Percentiles rank a stretch among this genome's conserved stretches.
Evolutionary conservation across 257 asterid genomes (phyloP).

Genomic region (Jacaranda mimosifolia): DNA sequence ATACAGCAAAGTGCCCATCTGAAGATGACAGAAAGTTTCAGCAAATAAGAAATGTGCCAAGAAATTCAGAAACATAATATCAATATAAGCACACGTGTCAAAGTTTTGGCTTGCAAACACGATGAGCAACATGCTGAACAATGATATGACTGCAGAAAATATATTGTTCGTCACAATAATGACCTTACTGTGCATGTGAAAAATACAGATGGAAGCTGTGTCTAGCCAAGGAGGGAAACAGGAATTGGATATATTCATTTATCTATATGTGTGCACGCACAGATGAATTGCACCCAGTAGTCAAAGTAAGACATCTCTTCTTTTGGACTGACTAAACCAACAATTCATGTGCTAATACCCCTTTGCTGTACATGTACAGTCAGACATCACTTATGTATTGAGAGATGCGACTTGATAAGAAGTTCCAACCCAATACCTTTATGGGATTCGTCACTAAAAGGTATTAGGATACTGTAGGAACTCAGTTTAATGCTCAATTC

Average conservation of each 20-base stretch:
- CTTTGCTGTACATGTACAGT: no score
- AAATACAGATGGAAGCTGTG: no score
- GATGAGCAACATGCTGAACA: not conserved
- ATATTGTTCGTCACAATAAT: not conserved
- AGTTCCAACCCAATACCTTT: no score
- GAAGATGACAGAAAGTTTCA: conserved; percentile 39
- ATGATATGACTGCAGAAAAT: not conserved
- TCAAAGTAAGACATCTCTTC: no score
- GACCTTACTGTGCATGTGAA: not conserved
- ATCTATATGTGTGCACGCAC: not conserved
- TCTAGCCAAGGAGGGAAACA: not conserved
- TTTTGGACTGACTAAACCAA: no score
- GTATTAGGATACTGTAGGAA: not conserved
- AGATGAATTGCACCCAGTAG: no score
- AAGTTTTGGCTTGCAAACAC: conserved; percentile 15
- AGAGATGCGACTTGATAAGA: no score
- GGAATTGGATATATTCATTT: not conserved
- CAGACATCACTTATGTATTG: no score
- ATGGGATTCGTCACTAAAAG: not conserved
- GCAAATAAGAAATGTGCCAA: conserved; percentile 30
- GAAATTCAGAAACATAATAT: conserved; percentile 27
- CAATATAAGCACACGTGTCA: conserved; percentile 6
- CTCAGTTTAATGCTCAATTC: not conserved
- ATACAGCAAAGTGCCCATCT: conserved; percentile 88
- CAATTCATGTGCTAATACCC: no score